phyloP scores from a whole-genome alignment of 805 yeast species.

The Tetrapisispora namnaoensis region DNA sequence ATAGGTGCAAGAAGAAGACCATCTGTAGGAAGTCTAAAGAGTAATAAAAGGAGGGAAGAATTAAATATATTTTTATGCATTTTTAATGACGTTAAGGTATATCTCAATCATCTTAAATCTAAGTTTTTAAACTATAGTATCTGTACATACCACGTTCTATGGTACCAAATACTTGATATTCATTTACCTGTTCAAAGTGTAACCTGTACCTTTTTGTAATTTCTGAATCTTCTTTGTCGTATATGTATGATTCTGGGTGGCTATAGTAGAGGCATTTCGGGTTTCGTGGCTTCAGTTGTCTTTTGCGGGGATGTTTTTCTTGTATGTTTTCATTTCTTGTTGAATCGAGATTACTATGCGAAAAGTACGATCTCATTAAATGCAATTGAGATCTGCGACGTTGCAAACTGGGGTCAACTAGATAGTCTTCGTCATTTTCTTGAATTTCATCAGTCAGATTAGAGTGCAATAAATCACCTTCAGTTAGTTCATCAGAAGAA shows the following conservation, averaged over 20 bases:
- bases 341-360: conserved; percentile 2
- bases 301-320: background rate
- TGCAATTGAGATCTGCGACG: conserved; percentile 27
- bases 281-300: background rate
- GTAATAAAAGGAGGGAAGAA: too few relatives aligned
- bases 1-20: background rate
- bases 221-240: conserved; percentile 19
- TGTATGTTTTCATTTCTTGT: background rate
- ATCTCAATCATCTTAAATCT: too few relatives aligned
- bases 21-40: too few relatives aligned
- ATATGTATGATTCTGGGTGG: conserved; percentile 20
- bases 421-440: conserved; percentile 26
- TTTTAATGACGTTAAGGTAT: background rate
- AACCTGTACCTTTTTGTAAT: conserved; percentile 20
- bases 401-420: conserved; percentile 23
- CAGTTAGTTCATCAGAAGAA: background rate
- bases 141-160: conserved; percentile 38
- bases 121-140: conserved; percentile 34
- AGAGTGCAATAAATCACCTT: conserved; percentile 1
- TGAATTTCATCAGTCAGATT: conserved; percentile 8
- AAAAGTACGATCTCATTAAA: conserved; percentile 11
- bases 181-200: conserved; percentile 26
- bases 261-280: conserved; percentile 9
- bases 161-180: conserved; percentile 34
- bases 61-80: background rate